phyloP scores from a whole-genome alignment of 208 protist genomes.

The Trypanosoma platydactyli region DNA sequence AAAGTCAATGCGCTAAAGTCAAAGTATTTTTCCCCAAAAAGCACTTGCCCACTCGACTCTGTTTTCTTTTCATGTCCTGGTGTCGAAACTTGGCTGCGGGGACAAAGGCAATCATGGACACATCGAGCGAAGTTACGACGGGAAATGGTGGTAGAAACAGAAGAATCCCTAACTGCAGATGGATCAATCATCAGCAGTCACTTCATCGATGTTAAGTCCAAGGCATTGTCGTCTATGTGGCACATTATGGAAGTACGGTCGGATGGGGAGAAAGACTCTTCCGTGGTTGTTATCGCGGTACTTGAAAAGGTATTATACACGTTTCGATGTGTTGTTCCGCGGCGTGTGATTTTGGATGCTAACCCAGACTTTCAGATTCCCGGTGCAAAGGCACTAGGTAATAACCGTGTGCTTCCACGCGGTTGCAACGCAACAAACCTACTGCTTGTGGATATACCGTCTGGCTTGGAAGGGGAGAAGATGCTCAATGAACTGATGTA shows the following conservation, averaged over 20 bases:
- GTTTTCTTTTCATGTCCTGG: constrained; percentile 66
- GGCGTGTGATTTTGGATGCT: constrained; percentile 64
- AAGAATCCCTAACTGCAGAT: constrained; percentile 10
- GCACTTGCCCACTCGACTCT: constrained; percentile 51
- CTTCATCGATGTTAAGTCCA: constrained; percentile 83
- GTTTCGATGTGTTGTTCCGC: constrained; percentile 69
- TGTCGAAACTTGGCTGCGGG: constrained; percentile 47
- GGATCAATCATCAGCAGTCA: constrained; percentile 38
- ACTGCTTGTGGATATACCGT: constrained; percentile 55
- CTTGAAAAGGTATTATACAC: constrained; percentile 64
- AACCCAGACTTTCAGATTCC: constrained; percentile 25
- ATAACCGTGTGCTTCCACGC: constrained; percentile 61
- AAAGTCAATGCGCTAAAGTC: constrained; percentile 39
- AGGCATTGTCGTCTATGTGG: constrained; percentile 70
- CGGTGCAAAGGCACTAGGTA: constrained; percentile 8
- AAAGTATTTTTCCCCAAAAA: constrained; percentile 76
- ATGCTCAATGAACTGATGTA: constrained; percentile 59
- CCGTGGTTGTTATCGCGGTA: constrained; percentile 61
- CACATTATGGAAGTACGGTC: constrained; percentile 78
- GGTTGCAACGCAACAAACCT: constrained; percentile 35
- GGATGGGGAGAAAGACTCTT: constrained; percentile 53
- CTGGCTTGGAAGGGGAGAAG: constrained; percentile 59
- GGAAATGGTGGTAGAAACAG: constrained; percentile 48
- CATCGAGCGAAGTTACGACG: constrained; percentile 77
- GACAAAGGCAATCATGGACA: constrained; percentile 60